Evolutionary conservation across 164 flowering plant species (phyloP).

Genomic region (Berberis thunbergii): DNA sequence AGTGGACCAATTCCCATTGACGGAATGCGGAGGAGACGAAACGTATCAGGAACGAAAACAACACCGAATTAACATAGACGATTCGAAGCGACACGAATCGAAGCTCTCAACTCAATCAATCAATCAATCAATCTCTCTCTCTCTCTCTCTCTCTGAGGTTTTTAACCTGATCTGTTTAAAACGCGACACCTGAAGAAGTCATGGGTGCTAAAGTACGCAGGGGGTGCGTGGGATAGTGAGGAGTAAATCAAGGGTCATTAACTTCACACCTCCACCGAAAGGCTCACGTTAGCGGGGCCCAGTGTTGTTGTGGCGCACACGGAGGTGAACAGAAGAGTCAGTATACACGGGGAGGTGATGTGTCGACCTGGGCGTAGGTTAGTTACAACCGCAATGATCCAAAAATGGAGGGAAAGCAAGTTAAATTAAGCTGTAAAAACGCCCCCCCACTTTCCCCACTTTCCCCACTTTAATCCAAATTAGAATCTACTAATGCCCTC

Average conservation of each 20-base stretch:
- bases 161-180: background rate
- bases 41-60: background rate
- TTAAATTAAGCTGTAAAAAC: background rate
- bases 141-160: conserved; percentile 6
- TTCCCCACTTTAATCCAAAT: no score
- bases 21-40: no score
- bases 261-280: no score
- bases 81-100: background rate
- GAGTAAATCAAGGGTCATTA: no score
- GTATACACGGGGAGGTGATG: no score
- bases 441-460: no score
- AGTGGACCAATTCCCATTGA: no score
- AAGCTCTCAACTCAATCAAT: conserved; percentile 1
- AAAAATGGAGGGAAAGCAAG: conserved; percentile 7
- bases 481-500: no score
- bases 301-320: no score
- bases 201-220: conserved; percentile 5
- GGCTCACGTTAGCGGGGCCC: no score
- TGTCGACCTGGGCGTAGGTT: background rate
- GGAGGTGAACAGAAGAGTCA: no score
- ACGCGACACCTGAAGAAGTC: background rate
- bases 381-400: background rate
- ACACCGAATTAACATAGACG: background rate
- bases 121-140: conserved; percentile 3
- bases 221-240: background rate